These are phyloP conservation scores for Boletus sensibilis DNA, from an alignment of 768 basidiomycete genomes.

Conservation along the genomic window DNA sequence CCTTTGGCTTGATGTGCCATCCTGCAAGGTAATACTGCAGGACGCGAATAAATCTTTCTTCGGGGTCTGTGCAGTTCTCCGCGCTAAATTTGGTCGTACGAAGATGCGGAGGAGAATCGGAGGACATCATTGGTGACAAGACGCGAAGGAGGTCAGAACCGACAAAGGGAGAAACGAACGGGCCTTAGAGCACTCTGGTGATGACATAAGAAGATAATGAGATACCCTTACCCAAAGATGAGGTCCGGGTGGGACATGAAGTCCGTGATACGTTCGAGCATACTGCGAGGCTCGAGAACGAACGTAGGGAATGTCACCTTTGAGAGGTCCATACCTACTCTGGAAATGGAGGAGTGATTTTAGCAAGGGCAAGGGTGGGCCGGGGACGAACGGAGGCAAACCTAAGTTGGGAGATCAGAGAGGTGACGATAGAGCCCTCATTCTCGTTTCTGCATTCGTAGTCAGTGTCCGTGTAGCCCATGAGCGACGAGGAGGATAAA, in stretches of 20 bases:
- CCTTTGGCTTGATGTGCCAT: slow-evolving; percentile 99
- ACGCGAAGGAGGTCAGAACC: background rate
- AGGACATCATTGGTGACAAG: background rate
- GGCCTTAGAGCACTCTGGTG: slow-evolving; percentile 23
- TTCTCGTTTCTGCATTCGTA: slow-evolving; percentile 73
- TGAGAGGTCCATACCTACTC: slow-evolving; percentile 95
- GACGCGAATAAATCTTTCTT: slow-evolving; percentile 89
- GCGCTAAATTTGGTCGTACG: slow-evolving; percentile 49
- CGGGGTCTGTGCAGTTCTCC: slow-evolving; percentile 73
- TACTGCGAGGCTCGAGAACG: slow-evolving; percentile 93
- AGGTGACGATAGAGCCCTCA: slow-evolving; percentile 86
- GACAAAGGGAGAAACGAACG: background rate
- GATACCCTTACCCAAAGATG: slow-evolving; percentile 76
- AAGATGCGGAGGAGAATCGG: background rate
- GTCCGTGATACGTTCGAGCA: slow-evolving; percentile 98
- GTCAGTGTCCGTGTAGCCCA: slow-evolving; percentile 37
- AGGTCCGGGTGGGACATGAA: slow-evolving; percentile 99
- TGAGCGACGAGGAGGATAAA: slow-evolving; percentile 9
- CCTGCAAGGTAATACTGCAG: slow-evolving; percentile 96
- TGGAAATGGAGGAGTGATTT: slow-evolving; percentile 29
- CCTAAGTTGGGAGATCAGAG: slow-evolving; percentile 89
- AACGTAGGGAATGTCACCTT: slow-evolving; percentile 94
- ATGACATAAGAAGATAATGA: slow-evolving; percentile 11
- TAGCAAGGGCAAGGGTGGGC: slow-evolving; percentile 2
- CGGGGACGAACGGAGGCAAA: slow-evolving; percentile 31